A percentile compares a stretch with the other conserved stretches of the same genome.
phyloP scores from a whole-genome alignment of 768 basidiomycete genomes.

The Amanita rubescens region DNA sequence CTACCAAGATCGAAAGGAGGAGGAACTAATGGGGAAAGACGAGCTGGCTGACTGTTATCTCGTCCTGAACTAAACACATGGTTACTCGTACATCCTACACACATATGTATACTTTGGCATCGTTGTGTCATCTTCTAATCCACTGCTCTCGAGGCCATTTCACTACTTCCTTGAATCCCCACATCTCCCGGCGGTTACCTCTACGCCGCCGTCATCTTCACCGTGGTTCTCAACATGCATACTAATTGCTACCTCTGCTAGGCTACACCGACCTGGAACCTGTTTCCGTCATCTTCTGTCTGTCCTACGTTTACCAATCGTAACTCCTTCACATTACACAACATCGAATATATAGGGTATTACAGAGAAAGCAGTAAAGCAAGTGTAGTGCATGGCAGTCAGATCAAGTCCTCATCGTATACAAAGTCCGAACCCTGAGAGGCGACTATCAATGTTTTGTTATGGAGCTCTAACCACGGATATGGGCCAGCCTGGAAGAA shows the following conservation, averaged over 20 bases:
- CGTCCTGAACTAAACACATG: not conserved
- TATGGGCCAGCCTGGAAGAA: not conserved
- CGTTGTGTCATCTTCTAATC: not conserved
- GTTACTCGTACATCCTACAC: constrained; percentile 1
- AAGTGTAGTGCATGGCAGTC: too few species aligned
- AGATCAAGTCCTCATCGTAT: too few species aligned
- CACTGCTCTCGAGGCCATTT: not conserved
- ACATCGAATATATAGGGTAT: too few species aligned
- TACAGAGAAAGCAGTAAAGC: too few species aligned
- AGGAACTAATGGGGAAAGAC: constrained; percentile 2
- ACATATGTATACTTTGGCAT: not conserved
- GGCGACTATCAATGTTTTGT: not conserved
- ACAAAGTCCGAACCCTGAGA: too few species aligned
- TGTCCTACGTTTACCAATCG: too few species aligned
- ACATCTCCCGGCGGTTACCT: not conserved
- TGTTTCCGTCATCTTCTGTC: too few species aligned
- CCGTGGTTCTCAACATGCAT: too few species aligned
- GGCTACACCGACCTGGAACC: too few species aligned
- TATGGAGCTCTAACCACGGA: not conserved
- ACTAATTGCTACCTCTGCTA: too few species aligned
- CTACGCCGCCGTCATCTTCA: not conserved
- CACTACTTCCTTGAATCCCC: not conserved
- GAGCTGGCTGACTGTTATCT: constrained; percentile 2
- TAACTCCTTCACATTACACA: too few species aligned
- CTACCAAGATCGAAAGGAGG: constrained; percentile 1